Evolutionary conservation across 768 basidiomycete genomes (phyloP).

Genomic region (Termitomyces heimii): DNA sequence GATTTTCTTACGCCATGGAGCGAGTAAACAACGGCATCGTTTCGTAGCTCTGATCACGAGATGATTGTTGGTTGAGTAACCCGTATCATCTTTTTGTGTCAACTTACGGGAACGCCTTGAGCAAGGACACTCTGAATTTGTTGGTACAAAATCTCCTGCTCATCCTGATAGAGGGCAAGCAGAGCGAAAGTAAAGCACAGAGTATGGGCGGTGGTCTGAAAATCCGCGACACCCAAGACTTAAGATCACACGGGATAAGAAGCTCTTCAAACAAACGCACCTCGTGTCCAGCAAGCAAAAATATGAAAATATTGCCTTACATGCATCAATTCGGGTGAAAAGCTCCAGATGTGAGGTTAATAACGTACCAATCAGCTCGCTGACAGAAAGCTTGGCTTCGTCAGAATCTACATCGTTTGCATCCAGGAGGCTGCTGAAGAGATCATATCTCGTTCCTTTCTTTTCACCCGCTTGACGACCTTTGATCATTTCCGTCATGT

Average conservation of each 20-base stretch:
- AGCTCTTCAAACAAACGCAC: slow-evolving; percentile 18
- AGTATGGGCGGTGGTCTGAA: slow-evolving; percentile 33
- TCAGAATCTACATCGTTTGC: slow-evolving; percentile 37
- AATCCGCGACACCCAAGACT: not conserved
- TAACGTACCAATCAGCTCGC: slow-evolving; percentile 32
- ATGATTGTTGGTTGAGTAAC: not conserved
- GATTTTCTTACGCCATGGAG: slow-evolving; percentile 27
- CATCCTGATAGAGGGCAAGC: slow-evolving; percentile 35
- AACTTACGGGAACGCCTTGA: slow-evolving; percentile 26
- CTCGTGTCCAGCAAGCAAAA: slow-evolving; percentile 59
- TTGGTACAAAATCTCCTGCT: slow-evolving; percentile 36
- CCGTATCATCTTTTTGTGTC: not conserved
- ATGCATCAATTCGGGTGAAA: not conserved
- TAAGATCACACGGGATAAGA: not conserved
- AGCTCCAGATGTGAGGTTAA: not conserved
- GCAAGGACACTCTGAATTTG: slow-evolving; percentile 27
- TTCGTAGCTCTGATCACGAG: slow-evolving; percentile 27
- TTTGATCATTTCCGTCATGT: slow-evolving; percentile 49
- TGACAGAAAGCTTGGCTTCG: slow-evolving; percentile 31
- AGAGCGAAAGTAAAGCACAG: slow-evolving; percentile 32
- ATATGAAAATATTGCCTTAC: slow-evolving; percentile 41
- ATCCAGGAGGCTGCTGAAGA: slow-evolving; percentile 46
- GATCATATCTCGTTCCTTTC: slow-evolving; percentile 38
- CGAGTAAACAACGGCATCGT: slow-evolving; percentile 33
- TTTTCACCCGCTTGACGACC: slow-evolving; percentile 29